These are phyloP conservation scores for Fusarium sarcochroum DNA, from an alignment of 2,329 filamentous ascomycete species.

Conservation along the genomic window DNA sequence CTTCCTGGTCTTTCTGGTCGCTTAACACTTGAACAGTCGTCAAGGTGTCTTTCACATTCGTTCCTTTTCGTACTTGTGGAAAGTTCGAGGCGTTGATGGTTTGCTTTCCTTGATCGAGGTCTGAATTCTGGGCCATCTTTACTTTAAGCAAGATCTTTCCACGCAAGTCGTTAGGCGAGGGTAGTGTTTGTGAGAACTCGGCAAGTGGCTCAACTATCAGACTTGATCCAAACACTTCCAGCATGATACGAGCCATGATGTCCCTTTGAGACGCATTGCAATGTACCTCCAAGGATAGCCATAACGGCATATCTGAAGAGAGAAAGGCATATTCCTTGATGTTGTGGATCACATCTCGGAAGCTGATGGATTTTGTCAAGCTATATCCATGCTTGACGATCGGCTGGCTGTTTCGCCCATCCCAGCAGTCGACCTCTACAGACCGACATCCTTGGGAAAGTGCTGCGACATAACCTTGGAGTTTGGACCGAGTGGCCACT, in stretches of 20 bases:
- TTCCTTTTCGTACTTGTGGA: background rate
- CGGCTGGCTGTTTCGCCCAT: conserved; percentile 24
- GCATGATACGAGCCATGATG: conserved; percentile 24
- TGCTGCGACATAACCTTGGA: conserved; percentile 15
- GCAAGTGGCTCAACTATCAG: conserved; percentile 5
- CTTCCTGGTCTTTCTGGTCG: background rate
- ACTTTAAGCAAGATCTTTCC: conserved; percentile 27
- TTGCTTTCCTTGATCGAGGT: background rate
- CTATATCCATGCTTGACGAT: conserved; percentile 36
- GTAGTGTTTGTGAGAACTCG: fast-evolving
- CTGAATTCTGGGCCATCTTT: background rate
- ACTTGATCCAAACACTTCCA: background rate
- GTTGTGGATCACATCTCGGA: background rate
- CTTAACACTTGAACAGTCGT: background rate
- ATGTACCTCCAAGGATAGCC: conserved; percentile 28
- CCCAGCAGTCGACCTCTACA: conserved; percentile 31
- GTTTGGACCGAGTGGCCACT: conserved; percentile 17
- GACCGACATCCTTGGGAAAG: conserved; percentile 25
- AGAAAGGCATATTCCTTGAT: conserved; percentile 17
- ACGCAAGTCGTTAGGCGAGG: conserved; percentile 8
- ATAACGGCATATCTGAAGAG: conserved; percentile 22
- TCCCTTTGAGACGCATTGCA: conserved; percentile 3
- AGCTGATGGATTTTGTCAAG: conserved; percentile 24
- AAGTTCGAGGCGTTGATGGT: background rate
- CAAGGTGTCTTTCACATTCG: background rate